Base-by-base conservation (phyloP, 768 basidiomycete species). In the Saitozyma sp. region DNA sequence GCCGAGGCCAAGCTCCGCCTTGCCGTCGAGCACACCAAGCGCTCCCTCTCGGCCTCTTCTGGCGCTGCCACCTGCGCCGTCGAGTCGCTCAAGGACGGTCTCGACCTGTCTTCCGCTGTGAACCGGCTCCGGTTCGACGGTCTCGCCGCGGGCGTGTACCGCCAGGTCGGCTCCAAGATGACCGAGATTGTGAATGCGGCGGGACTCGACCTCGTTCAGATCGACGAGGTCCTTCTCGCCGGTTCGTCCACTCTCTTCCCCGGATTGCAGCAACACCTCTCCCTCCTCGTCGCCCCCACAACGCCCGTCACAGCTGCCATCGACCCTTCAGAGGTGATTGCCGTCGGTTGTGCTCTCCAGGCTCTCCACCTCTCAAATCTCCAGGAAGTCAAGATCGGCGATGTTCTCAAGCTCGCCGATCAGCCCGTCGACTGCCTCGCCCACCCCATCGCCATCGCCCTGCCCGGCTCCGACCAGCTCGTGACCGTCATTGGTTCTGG, bases 21-120 rank as follows among this genome's bases (percentile, higher is more conserved):
- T 19, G 92, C 93, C 8, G 86, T 96, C 59, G 93, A 97, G 76
- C 89, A 92, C 77, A 95, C 92, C 38, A 99, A 97, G 81, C 87
- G 93, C 67, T 92, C 92, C 0, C 84, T 98, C 67, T 88, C 87
- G 56, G 94, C 95, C 0, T 89, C 88, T 5, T 85, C 88, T 3
- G 89, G 89, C 13, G 90, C 92, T 0, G 93, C 92, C 1, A 90
- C 90, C 0, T 91, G 92, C 80, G 89, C 90, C 14, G 90, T 99
- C 67, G 76, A 79, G 62, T 91, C 89, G 0, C 84, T 99, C 69
- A 95, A 94, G 79, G 93, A 95, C 61, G 95, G 94, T 1, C 76
- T 90, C 43, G 95, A 99, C 80, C 92, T 88, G 75, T 92, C 90
- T 4, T 88, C 87, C 8, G 83, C 85, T n/a, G 77, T 83, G 76